Base-by-base conservation (phyloP, 2,329 filamentous ascomycete species). In the Diplodia scrobiculata region DNA sequence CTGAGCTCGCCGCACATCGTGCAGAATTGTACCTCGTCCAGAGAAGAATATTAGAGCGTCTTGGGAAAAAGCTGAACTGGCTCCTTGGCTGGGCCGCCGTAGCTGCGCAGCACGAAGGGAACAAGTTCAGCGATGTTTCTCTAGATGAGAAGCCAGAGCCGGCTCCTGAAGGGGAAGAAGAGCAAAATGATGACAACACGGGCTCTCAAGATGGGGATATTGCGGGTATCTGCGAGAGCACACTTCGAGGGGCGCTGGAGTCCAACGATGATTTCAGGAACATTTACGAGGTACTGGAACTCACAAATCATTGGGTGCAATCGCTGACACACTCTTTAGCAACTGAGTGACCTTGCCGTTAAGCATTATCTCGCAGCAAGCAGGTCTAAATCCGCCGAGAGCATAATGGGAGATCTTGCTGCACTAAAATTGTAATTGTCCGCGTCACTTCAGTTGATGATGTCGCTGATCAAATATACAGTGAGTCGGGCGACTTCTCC, bases 21-120 rank as follows among this genome's bases (percentile, higher is more conserved):
- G 94, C 91, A 5, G 92, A 97, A 72, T 83, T 98, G 2, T 89
- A 92, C 68, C 81, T 91, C 66, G 80, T 97, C 48, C 93, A 92
- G 9, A 84, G 94, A 65, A 91, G 91, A 68, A 85, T 95, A 5
- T 81, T 98, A 0, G 89, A 94, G 71, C 84, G 88, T 58, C 79
- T 92, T 54, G 93, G 91, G 1, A 87, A 86, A 72, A 85, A 86
- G 67, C 82, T 86, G 25, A 87, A 86, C 3, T 97, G 92, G 93
- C 85, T 82, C 62, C 86, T 91, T 69, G 91, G 89, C 0, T 96
- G 91, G 92, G 81, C 82, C 7, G 74, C 77, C 13, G 68, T 78
- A 14, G 70, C 72, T 7, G 69, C 68, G 41, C 70, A 71, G 21
- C 69, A 70, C 27, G 51, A 67, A 11, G 68, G 69, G 21, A 70